Evolutionary conservation across 208 protist genomes (phyloP).

Genomic region (Acanthamoeba royreba): DNA sequence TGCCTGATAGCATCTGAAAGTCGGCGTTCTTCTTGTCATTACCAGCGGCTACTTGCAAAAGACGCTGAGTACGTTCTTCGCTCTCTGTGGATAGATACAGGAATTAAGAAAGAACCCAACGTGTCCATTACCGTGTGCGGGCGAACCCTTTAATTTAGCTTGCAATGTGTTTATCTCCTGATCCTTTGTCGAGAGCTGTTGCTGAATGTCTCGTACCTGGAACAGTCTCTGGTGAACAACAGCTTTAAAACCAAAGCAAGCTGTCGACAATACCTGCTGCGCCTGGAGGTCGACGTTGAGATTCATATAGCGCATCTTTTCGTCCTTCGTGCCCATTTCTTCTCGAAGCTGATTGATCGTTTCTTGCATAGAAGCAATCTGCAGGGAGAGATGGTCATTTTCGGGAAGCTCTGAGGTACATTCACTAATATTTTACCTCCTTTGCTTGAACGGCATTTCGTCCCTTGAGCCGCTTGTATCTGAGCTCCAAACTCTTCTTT

Average conservation of each 20-base stretch:
- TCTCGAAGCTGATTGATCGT: neutral
- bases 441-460: neutral
- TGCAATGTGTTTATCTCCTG: neutral
- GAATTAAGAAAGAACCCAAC: too few species aligned
- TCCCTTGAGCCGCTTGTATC: neutral
- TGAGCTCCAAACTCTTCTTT: neutral
- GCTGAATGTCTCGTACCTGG: neutral
- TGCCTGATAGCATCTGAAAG: neutral
- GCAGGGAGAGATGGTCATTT: neutral
- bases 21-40: neutral
- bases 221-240: neutral
- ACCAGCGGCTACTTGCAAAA: neutral
- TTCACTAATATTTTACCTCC: too few species aligned
- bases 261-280: neutral
- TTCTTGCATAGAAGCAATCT: neutral
- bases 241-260: too few species aligned
- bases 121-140: too few species aligned
- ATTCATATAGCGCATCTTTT: neutral
- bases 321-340: neutral
- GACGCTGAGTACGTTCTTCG: neutral
- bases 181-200: neutral
- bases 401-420: neutral
- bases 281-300: neutral
- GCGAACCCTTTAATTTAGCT: neutral
- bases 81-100: neutral